Base-by-base conservation (phyloP, 306 rosid genomes). In the Vachellia collinsii region DNA sequence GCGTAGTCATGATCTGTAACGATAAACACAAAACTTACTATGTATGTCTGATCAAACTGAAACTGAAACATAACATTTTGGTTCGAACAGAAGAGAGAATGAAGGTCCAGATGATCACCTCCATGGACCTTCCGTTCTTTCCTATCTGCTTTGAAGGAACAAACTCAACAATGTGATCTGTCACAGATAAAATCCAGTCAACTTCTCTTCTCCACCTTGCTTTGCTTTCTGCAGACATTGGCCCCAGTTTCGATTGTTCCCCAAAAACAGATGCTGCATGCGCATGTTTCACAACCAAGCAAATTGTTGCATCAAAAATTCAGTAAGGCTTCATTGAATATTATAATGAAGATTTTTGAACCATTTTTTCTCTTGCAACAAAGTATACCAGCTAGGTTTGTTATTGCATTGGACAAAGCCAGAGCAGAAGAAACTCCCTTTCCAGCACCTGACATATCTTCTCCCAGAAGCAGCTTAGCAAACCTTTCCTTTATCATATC, bases 361-460 rank as follows among this genome's bases (percentile, higher is more conserved):
- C 23, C 36, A 25, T 25, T 59, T 59, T 23, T 59, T 11, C 36
- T 58, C 17, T 29, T 62, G 7, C 38, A 61, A 12, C 1, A 11
- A 29, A 2, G 17, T n/a, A 29, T 71, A 95, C 99, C 98, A 62
- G 99, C 96, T 25, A 96, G 88, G 73, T 96, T 96, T 74, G 99
- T 96, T 65, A 90, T 83, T 78, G 99, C 90, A 84, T 96, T 96
- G 17, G 99, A 96, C 90, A 96, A 79, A 74, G 99, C 98, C 80
- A 93, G 77, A 48, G 98, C 99, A 11, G 99, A 96, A 82, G 97
- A 92, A 81, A 93, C 98, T 63, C 98, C 99, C 76, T 96, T 96
- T 65, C 98, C 99, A 62, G 97, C 98, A 74, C 98, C 99, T 19
- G 99, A 96, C 97, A 96, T 93, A 76, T 96, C 99, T 83, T 96